A percentile compares a stretch with the other conserved stretches of the same genome.
phyloP scores from a whole-genome alignment of 495 filamentous ascomycete genomes.

The Hypoxylon subgilvum region DNA sequence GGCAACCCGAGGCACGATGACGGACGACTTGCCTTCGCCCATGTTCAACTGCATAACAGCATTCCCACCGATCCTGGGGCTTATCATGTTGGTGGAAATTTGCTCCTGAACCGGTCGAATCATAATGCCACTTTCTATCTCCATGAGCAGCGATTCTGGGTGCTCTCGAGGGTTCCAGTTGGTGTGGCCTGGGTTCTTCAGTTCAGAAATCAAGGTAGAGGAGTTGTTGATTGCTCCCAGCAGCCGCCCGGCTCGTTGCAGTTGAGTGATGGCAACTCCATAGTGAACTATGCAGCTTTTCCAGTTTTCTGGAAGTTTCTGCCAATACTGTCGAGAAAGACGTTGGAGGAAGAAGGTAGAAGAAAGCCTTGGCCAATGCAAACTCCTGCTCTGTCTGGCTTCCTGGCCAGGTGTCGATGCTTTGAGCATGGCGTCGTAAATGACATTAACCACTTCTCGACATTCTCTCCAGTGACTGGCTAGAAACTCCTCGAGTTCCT shows the following conservation, averaged over 20 bases:
- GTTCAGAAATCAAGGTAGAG: constrained; percentile 55
- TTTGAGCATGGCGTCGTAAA: constrained; percentile 9
- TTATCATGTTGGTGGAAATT: constrained; percentile 64
- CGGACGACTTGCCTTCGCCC: constrained; percentile 75
- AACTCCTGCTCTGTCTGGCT: neutral
- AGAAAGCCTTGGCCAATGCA: constrained; percentile 40
- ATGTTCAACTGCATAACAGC: constrained; percentile 74
- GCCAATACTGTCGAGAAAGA: constrained; percentile 37
- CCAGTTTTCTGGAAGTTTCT: constrained; percentile 37
- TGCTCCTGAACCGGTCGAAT: constrained; percentile 66
- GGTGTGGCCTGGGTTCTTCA: constrained; percentile 57
- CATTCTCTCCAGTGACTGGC: neutral
- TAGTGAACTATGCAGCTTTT: constrained; percentile 44
- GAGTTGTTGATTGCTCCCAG: constrained; percentile 25
- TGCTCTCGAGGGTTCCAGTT: constrained; percentile 58
- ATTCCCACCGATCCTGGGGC: constrained; percentile 53
- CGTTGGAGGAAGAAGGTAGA: constrained; percentile 46
- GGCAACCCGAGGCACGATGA: constrained; percentile 71
- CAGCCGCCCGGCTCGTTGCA: constrained; percentile 51
- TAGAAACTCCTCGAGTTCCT: neutral
- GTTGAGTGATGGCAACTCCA: constrained; percentile 40
- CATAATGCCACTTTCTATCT: constrained; percentile 67
- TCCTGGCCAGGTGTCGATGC: neutral
- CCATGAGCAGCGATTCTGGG: constrained; percentile 66
- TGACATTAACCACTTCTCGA: constrained; percentile 3